Base-by-base conservation (phyloP, 495 filamentous ascomycete genomes). In the Penicillium fimorum region DNA sequence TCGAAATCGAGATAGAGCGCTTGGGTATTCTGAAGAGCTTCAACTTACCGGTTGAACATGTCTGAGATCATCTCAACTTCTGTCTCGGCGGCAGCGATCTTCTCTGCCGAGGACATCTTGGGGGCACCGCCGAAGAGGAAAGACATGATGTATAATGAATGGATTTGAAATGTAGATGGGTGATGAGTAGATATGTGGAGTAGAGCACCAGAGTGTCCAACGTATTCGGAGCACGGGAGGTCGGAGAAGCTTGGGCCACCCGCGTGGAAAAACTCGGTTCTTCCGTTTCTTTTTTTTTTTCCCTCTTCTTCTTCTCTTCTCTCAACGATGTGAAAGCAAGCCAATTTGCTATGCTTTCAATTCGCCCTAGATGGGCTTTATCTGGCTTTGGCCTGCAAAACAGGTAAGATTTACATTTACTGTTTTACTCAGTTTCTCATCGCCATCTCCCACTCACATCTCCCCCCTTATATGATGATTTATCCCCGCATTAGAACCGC, bases 1-100 rank as follows among this genome's bases (percentile, higher is more conserved):
- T 11, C 11, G n/a, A 25, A 38, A 42, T 42, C 7, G 17, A 41
- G 15, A 22, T 1, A 12, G 15, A 17, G 50, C 24, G 24, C 7
- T 46, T 27, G 29, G 37, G n/a, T 13, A 33, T 20, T 30, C 44
- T 13, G 24, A 18, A 42, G 13, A 37, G 47, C 47, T 49, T 49
- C 50, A 5, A 43, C 50, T 51, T 82, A 97, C 92, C 92, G 86
- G 73, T 88, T 89, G 83, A 96, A 96, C 90, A 97, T 96, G 72
- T 97, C 91, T 41, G 91, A 88, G 37, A 97, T 80, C 77, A 97
- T 91, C 72, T 96, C 94, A 33, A 82, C 76, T 79, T 99, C 94
- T 55, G 88, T 89, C 77, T 97, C 91, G 56, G 95, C 91, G 53
- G 89, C 87, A 57, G 89, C 86, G 70, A 99, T 93, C 81, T 97